phyloP scores from a whole-genome alignment of 257 asterid genomes.

The Salvia splendens region DNA sequence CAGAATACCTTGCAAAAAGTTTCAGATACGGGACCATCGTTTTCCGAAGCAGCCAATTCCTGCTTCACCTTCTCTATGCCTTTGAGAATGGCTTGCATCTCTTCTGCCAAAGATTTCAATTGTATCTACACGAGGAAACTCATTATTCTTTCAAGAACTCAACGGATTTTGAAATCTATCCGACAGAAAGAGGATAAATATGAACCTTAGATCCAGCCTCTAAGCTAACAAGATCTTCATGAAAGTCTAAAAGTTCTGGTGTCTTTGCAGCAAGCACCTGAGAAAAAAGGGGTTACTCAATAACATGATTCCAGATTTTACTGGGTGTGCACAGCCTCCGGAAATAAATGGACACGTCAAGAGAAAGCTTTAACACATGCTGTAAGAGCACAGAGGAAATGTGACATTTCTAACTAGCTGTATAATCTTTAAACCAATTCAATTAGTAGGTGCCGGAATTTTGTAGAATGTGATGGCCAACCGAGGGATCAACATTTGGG shows the following conservation, averaged over 20 bases:
- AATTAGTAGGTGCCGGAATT: slow-evolving; percentile 12
- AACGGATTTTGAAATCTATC: slow-evolving; percentile 18
- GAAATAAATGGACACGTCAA: not conserved
- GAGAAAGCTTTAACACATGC: slow-evolving; percentile 2
- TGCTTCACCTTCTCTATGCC: slow-evolving; percentile 94
- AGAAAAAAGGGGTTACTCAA: slow-evolving; percentile 27
- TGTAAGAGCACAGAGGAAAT: slow-evolving; percentile 13
- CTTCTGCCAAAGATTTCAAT: slow-evolving; percentile 96
- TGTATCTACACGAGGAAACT: slow-evolving; percentile 64
- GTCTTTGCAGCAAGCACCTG: slow-evolving; percentile 85
- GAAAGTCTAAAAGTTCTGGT: slow-evolving; percentile 72
- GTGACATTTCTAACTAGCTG: slow-evolving; percentile 1
- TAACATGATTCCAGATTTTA: slow-evolving; percentile 10
- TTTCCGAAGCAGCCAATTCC: slow-evolving; percentile 84
- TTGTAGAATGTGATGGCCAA: slow-evolving; percentile 1
- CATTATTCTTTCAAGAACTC: slow-evolving; percentile 22
- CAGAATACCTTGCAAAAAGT: slow-evolving; percentile 71
- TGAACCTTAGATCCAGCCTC: slow-evolving; percentile 90
- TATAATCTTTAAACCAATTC: not conserved
- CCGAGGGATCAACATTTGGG: slow-evolving; percentile 3
- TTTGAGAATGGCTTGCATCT: slow-evolving; percentile 98
- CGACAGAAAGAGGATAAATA: slow-evolving; percentile 30
- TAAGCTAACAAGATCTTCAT: slow-evolving; percentile 73
- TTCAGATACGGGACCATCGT: slow-evolving; percentile 96
- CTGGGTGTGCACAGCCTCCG: slow-evolving; percentile 2